Evolutionary conservation across 2,329 filamentous ascomycete species (phyloP), one percentile per base, ranked within the genome.

Genomic region (Trichoderma koningii): DNA sequence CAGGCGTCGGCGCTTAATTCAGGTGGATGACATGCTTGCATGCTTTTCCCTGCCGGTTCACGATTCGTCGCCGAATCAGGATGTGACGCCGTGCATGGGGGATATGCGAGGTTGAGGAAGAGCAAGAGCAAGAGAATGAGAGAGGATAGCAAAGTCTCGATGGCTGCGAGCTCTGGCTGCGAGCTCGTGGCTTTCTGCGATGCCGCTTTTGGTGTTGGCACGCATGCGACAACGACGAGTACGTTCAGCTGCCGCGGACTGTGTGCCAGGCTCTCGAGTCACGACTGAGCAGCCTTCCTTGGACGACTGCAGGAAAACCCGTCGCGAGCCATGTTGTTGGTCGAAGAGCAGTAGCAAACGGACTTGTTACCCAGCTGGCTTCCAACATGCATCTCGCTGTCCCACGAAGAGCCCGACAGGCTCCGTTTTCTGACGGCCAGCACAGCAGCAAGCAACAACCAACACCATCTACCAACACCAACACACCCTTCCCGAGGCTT

Each of bases 1-100:
- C 81, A 83, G 80, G 79, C 78, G 75, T 81, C 79, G 81, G 84
- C 84, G 84, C 83, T 86, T 86, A 86, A 77, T 73, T 74, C 73
- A 74, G 70, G 75, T 73, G 73, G 77, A 68, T 69, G 71, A 69
- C 75, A 79, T 77, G 75, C 78, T 77, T 78, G 69, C 75, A 79
- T 77, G 75, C 78, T 77, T 78, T 75, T 73, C 73, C 74, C 72
- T 74, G 72, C 21, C 78, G 73, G 78, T 73, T 77, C 73, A 77
- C 71, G 76, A 69, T 68, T 69, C 56, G 66, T 64, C 65, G 47
- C 64, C 28, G 44, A 64, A 56, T 34, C 28, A 44, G 41, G 30
- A 28, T 34, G 53, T 28, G n/a, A 57, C 42, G 21, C 34, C 5
- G 50, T 41, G 55, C 56, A 41, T 44, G 45, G 19, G 55, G n/a